phyloP scores from a whole-genome alignment of 106 monocot genomes.

The Narthecium ossifragum region DNA sequence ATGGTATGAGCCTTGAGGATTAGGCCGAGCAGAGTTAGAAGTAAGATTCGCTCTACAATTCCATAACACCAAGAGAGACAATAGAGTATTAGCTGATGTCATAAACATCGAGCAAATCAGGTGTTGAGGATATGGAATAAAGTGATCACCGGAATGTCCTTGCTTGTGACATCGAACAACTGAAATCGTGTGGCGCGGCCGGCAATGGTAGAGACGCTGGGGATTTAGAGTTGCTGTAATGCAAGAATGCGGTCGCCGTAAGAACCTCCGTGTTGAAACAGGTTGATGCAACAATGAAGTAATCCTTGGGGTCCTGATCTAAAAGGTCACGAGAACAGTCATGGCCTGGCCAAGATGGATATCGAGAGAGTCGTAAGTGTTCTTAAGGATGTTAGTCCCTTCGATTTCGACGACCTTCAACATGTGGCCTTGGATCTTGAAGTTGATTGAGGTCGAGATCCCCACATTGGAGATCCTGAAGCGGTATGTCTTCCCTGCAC shows the following conservation, averaged over 20 bases:
- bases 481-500: slow-evolving; percentile 74
- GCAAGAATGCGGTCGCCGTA: slow-evolving; percentile 47
- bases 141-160: slow-evolving; percentile 61
- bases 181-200: slow-evolving; percentile 12
- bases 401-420: slow-evolving; percentile 77
- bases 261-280: slow-evolving; percentile 40
- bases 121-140: no score
- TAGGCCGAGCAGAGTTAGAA: slow-evolving; percentile 39
- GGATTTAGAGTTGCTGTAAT: slow-evolving; percentile 56
- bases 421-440: slow-evolving; percentile 76
- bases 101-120: no score
- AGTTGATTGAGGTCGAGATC: slow-evolving; percentile 62
- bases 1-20: slow-evolving; percentile 42
- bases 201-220: slow-evolving; percentile 56
- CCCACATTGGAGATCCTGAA: slow-evolving; percentile 88
- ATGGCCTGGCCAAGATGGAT: slow-evolving; percentile 78
- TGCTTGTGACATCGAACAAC: slow-evolving; percentile 76
- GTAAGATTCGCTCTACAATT: no score
- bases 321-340: slow-evolving; percentile 65
- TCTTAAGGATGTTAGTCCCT: slow-evolving; percentile 76
- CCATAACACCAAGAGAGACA: no score
- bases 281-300: slow-evolving; percentile 69
- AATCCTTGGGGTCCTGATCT: slow-evolving; percentile 66
- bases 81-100: no score
- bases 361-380: slow-evolving; percentile 73